Percentiles rank a stretch among this genome's conserved stretches.
Conservation (phyloP, 129 eudicot genomes). For the Scalesia atractyloides region DNA sequence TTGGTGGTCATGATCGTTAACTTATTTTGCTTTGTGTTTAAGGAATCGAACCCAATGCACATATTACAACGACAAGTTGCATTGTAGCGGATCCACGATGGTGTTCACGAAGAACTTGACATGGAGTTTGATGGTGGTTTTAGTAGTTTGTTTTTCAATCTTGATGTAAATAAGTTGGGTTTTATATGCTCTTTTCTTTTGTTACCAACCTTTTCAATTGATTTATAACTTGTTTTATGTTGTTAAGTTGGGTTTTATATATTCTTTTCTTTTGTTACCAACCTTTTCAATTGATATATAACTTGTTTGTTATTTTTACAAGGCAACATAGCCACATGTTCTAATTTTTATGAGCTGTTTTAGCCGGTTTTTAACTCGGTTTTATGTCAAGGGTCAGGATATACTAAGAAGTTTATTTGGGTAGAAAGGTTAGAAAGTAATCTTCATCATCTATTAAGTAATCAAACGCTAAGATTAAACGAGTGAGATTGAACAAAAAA, state of each 20-base stretch:
- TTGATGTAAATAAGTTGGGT: not conserved
- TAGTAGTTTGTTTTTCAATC: not conserved
- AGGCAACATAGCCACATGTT: too few species aligned
- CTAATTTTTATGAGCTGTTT: too few species aligned
- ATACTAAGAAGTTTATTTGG: too few species aligned
- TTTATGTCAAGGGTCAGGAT: too few species aligned
- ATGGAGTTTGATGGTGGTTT: constrained; percentile 18
- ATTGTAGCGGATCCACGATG: constrained; percentile 45
- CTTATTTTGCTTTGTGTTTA: not conserved
- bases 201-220: not conserved
- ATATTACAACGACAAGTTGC: constrained; percentile 52
- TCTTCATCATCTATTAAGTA: too few species aligned
- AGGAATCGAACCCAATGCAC: constrained; percentile 55
- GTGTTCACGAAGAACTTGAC: constrained; percentile 20
- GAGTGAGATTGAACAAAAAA: too few species aligned
- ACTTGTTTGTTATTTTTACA: too few species aligned
- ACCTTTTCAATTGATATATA: not conserved
- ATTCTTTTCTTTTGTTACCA: not conserved
- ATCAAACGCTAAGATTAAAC: too few species aligned
- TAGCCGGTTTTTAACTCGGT: too few species aligned
- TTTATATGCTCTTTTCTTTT: not conserved
- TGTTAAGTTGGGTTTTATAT: not conserved
- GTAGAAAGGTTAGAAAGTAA: too few species aligned
- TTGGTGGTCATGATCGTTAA: not conserved
- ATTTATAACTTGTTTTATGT: too few species aligned